Evolutionary conservation across 805 yeast genomes (phyloP).

Genomic region (Lachancea nothofagi): DNA sequence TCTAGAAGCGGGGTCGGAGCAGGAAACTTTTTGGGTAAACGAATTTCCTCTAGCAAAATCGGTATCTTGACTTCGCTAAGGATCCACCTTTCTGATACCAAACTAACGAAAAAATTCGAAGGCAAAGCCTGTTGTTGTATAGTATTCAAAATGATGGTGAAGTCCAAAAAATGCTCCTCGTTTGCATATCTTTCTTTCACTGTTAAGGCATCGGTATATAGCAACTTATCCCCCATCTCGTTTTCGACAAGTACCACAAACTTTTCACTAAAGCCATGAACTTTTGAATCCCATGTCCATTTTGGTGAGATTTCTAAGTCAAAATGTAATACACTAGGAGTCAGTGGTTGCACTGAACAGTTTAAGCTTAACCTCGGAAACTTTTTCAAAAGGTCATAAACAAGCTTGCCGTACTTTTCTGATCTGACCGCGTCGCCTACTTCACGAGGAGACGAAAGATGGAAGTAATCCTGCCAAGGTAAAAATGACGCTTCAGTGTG

Average conservation of each 20-base stretch:
- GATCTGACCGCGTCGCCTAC: conserved; percentile 76
- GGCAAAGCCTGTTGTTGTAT: conserved; percentile 36
- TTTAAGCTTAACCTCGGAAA: conserved; percentile 66
- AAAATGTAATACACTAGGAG: conserved; percentile 59
- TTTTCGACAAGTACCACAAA: conserved; percentile 77
- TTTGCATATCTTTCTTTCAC: conserved; percentile 47
- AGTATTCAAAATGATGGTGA: conserved; percentile 44
- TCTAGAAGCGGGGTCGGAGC: conserved; percentile 21
- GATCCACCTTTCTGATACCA: conserved; percentile 81
- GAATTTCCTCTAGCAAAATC: conserved; percentile 34
- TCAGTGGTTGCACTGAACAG: conserved; percentile 69
- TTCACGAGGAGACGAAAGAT: conserved; percentile 60
- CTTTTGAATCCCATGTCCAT: conserved; percentile 68
- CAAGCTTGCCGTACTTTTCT: conserved; percentile 56
- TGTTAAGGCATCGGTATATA: conserved; percentile 51
- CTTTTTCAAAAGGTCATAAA: conserved; percentile 53
- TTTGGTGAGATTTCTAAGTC: conserved; percentile 62
- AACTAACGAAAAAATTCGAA: conserved; percentile 67
- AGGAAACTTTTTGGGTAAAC: conserved; percentile 29
- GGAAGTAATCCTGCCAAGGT: conserved; percentile 75
- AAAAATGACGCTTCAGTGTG: conserved; percentile 74
- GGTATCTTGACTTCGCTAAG: conserved; percentile 65
- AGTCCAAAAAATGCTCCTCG: conserved; percentile 53
- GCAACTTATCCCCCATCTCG: conserved; percentile 68
- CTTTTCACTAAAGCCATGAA: conserved; percentile 62